A percentile compares a stretch with the other conserved stretches of the same genome.
phyloP scores from a whole-genome alignment of 257 asterid species.

The Solanum megistacrolobum region DNA sequence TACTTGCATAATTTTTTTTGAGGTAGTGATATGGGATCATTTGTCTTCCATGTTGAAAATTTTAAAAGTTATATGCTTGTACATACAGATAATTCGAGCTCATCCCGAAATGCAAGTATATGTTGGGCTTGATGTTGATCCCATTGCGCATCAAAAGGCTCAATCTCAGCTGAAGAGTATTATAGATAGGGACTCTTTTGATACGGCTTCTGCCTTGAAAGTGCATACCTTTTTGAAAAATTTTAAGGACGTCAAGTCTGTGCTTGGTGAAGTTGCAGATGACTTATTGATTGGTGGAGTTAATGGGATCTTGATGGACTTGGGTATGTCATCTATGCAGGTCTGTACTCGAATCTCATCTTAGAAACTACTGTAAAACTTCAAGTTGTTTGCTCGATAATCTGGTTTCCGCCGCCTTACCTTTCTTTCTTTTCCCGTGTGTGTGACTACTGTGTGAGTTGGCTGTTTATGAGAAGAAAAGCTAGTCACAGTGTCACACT shows the following conservation, averaged over 20 bases:
- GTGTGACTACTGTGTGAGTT: not conserved
- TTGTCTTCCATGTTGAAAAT: not conserved
- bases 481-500: not conserved
- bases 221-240: slow-evolving; percentile 61
- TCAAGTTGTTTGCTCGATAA: not conserved
- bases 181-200: slow-evolving; percentile 20
- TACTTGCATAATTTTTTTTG: not conserved
- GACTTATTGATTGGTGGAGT: slow-evolving; percentile 34
- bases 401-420: not conserved
- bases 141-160: slow-evolving; percentile 73
- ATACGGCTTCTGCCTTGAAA: slow-evolving; percentile 23
- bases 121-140: slow-evolving; percentile 88
- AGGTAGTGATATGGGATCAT: not conserved
- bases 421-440: no score
- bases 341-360: slow-evolving; percentile 17
- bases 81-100: slow-evolving; percentile 69
- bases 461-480: not conserved
- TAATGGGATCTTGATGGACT: slow-evolving; percentile 85
- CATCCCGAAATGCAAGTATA: slow-evolving; percentile 81
- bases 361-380: not conserved
- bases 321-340: slow-evolving; percentile 99
- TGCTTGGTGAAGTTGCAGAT: slow-evolving; percentile 44
- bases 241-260: slow-evolving; percentile 42
- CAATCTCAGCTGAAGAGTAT: slow-evolving; percentile 32
- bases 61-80: slow-evolving; percentile 6